Evolutionary conservation across 306 rosid genomes (phyloP), one percentile per base, ranked within the genome.

Genomic region (Begonia masoniana): DNA sequence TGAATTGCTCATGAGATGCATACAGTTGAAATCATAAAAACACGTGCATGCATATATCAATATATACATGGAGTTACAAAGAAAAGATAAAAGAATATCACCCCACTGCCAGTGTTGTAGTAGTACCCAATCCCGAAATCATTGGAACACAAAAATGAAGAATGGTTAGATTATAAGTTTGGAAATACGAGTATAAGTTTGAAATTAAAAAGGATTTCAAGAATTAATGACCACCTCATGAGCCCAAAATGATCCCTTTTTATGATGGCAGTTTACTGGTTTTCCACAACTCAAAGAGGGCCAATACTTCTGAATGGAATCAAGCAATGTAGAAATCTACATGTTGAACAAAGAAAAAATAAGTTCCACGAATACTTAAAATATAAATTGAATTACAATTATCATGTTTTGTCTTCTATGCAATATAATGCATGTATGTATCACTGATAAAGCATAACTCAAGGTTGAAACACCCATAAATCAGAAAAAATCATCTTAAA

Each of bases 181-280:
- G 45, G 26, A 54, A 60, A 62, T 46, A 16, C 17, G 23, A 24
- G 42, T 13, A 17, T 55, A 60, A 52, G 23, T 24, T 62, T 60
- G 23, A 45, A 48, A 42, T 51, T 16, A 62, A 55, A 52, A 65
- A 43, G 19, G 43, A 69, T 49, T 63, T 64, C 62, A 51, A 71
- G 14, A 63, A 43, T 45, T 52, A 59, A 68, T 53, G 31, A 76
- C 56, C 74, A 91, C 99, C 99, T 91, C 99, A 70, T 91, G 99
- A 68, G 67, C 99, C 96, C 99, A 91, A 72, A 86, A 86, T 74
- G 86, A 54, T 51, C 99, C 99, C 68, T 59, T 83, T 61, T 73
- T 60, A 61, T 96, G 93, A 63, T 47, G 58, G 70, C 99, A 91
- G n/a, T 75, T 50, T 62, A 78, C 63, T 64, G 96, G 50, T 41